Evolutionary conservation across 257 asterid species (phyloP), one percentile per base, ranked within the genome.

Genomic region (Solanum chiquidenum): DNA sequence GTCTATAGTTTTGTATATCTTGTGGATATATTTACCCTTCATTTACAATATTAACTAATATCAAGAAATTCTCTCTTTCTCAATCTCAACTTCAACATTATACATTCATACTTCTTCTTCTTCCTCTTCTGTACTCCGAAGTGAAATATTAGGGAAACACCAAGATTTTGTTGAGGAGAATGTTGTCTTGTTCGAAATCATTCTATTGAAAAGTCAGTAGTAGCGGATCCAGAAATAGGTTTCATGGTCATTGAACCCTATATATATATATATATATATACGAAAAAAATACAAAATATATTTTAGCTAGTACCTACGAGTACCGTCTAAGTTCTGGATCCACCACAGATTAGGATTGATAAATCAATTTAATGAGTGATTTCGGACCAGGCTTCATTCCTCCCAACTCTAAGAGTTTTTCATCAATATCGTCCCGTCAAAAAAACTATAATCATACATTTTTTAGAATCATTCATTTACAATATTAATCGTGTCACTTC

Each of bases 161-260:
- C 20, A 46, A 82, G 90, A 87, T 86, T 40, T 88, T 62, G 93
- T 89, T 91, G 94, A 74, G 95, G 93, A 91, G 93, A 69, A 90
- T 89, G 94, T 12, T 87, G 93, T 90, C 92, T 88, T 91, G 91
- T 89, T 89, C 93, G 91, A 91, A 88, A 83, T 87, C 92, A 68
- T 87, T 91, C 87, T 68, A 21, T 7, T 68, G 35, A 38, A 71
- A n/a, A 76, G 62, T 25, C 8, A 42, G 4, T 42, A 42, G 2
- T 42, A 12, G n/a, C 0, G 9, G 49, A 35, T 73, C 29, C 9
- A 73, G 3, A 6, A 13, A 16, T 29, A 13, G 6, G 25, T 38
- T 76, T 76, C 34, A 3, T 16, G 23, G 60, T 76, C 35, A 9
- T 69, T 29, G 31, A 76, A 76, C 12, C 35, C 21, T 14, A 13